A percentile compares a stretch with the other conserved stretches of the same genome.
phyloP scores from a whole-genome alignment of 169 alveolate species.

The Cryptosporidium sp. region DNA sequence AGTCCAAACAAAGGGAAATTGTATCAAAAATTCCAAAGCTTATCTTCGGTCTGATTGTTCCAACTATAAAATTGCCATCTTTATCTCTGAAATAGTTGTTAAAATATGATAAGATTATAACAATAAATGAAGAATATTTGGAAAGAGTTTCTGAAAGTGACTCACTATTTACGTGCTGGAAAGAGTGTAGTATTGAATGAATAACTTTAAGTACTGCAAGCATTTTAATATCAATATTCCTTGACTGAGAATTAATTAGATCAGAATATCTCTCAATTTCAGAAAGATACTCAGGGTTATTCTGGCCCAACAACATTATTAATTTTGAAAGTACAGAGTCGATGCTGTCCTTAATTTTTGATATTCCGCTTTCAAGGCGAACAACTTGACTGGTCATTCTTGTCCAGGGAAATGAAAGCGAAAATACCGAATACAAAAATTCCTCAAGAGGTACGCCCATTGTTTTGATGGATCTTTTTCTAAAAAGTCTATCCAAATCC shows the following conservation, averaged over 20 bases:
- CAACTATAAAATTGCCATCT: neutral
- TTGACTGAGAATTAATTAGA: neutral
- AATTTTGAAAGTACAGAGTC: slow-evolving; percentile 48
- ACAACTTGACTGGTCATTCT: slow-evolving; percentile 26
- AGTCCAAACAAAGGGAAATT: slow-evolving; percentile 29
- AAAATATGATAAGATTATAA: slow-evolving; percentile 26
- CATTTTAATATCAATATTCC: slow-evolving; percentile 33
- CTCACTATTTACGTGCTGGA: neutral
- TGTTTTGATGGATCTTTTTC: neutral
- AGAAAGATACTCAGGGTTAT: neutral
- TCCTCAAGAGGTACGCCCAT: neutral
- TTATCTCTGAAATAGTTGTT: slow-evolving; percentile 35
- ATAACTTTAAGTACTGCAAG: slow-evolving; percentile 41
- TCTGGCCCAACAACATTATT: slow-evolving; percentile 5
- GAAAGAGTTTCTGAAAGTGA: slow-evolving; percentile 18
- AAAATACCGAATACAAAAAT: slow-evolving; percentile 36
- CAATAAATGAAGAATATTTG: slow-evolving; percentile 3
- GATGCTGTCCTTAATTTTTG: slow-evolving; percentile 13
- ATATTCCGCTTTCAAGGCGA: neutral
- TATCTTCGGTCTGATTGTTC: slow-evolving; percentile 25
- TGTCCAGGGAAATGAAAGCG: slow-evolving; percentile 69
- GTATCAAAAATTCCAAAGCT: slow-evolving; percentile 61
- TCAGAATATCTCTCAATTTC: slow-evolving; percentile 12
- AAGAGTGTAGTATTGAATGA: neutral
- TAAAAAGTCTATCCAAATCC: slow-evolving; percentile 7